A percentile compares a stretch with the other conserved stretches of the same genome.
Evolutionary conservation across 2,329 filamentous ascomycete species (phyloP).

Genomic region (Fusarium sp.): DNA sequence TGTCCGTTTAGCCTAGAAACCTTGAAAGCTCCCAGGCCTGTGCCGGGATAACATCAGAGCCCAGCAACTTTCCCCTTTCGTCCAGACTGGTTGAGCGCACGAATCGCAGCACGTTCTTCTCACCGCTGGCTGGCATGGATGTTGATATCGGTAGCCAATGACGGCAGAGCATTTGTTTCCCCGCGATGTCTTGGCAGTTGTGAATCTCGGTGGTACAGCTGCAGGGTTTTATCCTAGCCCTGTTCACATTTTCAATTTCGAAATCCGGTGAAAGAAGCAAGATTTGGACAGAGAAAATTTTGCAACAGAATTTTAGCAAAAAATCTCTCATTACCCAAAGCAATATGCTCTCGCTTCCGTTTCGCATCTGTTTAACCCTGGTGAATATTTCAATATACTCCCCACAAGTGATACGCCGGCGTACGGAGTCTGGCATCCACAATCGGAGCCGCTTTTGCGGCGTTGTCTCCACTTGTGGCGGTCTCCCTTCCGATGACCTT

Average conservation of each 20-base stretch:
- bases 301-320: neutral
- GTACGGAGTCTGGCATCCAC: conserved; percentile 20
- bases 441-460: conserved; percentile 37
- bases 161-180: conserved; percentile 29
- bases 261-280: conserved; percentile 34
- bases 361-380: conserved; percentile 9
- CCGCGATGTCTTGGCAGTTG: conserved; percentile 33
- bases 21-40: conserved; percentile 16
- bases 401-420: conserved; percentile 21
- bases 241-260: conserved; percentile 34
- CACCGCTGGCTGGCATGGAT: conserved; percentile 42
- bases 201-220: conserved; percentile 31
- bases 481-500: conserved; percentile 19
- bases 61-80: conserved; percentile 32
- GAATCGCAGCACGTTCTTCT: conserved; percentile 25
- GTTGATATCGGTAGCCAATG: conserved; percentile 39
- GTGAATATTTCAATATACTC: conserved; percentile 16
- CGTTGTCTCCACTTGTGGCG: conserved; percentile 24
- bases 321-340: neutral
- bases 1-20: conserved; percentile 35
- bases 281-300: conserved; percentile 20
- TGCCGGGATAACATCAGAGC: no score
- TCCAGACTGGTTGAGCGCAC: conserved; percentile 34
- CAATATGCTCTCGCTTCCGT: conserved; percentile 18
- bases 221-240: conserved; percentile 31